phyloP scores from a whole-genome alignment of 495 filamentous ascomycete species.

The Neurospora sp. region DNA sequence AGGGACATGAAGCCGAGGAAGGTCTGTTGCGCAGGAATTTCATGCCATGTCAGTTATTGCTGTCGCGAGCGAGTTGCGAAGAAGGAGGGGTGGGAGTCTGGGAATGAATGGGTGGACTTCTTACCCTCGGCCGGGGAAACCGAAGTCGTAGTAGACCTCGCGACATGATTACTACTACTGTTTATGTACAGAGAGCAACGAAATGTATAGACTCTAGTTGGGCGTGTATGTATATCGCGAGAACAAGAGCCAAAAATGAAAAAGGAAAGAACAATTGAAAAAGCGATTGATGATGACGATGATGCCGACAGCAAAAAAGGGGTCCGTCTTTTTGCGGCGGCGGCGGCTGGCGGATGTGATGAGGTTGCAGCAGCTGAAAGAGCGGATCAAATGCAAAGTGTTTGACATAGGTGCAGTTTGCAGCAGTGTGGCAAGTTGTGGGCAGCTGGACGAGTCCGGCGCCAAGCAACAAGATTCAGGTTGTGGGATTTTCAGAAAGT shows the following conservation, averaged over 20 bases:
- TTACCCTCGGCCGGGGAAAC: constrained; percentile 28
- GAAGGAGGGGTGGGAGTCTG: too few relatives aligned
- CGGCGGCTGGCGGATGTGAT: neutral
- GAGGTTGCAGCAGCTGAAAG: neutral
- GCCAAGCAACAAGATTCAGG: neutral
- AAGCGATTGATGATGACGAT: neutral
- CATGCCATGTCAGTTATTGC: too few relatives aligned
- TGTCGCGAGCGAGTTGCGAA: too few relatives aligned
- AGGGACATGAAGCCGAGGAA: constrained; percentile 81
- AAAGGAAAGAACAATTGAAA: neutral
- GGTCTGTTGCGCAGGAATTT: constrained; percentile 34
- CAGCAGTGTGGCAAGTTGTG: neutral
- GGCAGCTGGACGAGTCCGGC: neutral
- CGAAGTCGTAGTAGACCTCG: constrained; percentile 10
- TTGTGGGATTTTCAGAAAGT: too few relatives aligned
- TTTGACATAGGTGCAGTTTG: neutral
- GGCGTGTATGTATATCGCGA: neutral
- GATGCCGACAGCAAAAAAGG: neutral
- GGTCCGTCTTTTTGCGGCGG: neutral
- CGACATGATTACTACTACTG: neutral
- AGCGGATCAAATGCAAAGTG: neutral
- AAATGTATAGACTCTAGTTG: neutral
- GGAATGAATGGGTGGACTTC: too few relatives aligned
- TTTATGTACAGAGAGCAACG: neutral
- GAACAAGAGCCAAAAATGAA: neutral